A percentile compares a stretch with the other conserved stretches of the same genome.
These are phyloP conservation scores for Didymella lethalis DNA, from an alignment of 2,329 filamentous ascomycete species.

Conservation along the genomic window DNA sequence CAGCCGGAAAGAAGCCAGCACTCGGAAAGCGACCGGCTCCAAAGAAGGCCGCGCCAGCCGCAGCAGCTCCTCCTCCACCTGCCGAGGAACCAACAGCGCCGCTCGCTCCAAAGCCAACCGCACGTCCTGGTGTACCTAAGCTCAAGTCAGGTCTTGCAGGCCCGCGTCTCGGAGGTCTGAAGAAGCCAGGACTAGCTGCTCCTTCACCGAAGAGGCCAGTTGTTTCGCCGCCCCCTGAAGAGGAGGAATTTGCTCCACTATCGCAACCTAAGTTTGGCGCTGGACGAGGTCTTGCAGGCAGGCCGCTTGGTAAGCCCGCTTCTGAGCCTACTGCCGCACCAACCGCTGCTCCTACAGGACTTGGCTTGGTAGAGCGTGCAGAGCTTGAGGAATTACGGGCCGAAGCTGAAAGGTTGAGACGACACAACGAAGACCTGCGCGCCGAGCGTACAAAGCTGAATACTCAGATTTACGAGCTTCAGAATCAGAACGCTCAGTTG, in stretches of 20 bases:
- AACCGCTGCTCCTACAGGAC: slow-evolving; percentile 65
- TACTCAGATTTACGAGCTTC: slow-evolving; percentile 90
- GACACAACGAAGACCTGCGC: slow-evolving; percentile 79
- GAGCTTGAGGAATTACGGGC: slow-evolving; percentile 88
- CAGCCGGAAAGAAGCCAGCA: slow-evolving; percentile 49
- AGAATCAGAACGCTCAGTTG: slow-evolving; percentile 94
- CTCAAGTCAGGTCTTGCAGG: slow-evolving; percentile 51
- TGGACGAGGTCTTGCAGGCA: slow-evolving; percentile 79
- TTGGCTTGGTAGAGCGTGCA: slow-evolving; percentile 83
- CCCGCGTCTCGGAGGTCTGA: slow-evolving; percentile 52
- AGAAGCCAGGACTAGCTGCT: slow-evolving; percentile 52
- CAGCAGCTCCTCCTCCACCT: slow-evolving; percentile 48
- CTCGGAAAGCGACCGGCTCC: slow-evolving; percentile 61
- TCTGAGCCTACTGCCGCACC: slow-evolving; percentile 65
- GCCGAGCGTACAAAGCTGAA: slow-evolving; percentile 81
- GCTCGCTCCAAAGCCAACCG: slow-evolving; percentile 65
- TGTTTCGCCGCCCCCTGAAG: slow-evolving; percentile 56
- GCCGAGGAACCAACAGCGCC: slow-evolving; percentile 61
- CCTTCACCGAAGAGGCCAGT: slow-evolving; percentile 54
- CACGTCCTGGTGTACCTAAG: slow-evolving; percentile 57
- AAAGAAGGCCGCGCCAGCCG: slow-evolving; percentile 60
- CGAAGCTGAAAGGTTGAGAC: slow-evolving; percentile 79
- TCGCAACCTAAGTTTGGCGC: slow-evolving; percentile 67
- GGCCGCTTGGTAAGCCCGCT: slow-evolving; percentile 86
- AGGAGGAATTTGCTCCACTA: slow-evolving; percentile 54